phyloP scores from a whole-genome alignment of 2,329 filamentous ascomycete genomes.

The Nemania sp. region DNA sequence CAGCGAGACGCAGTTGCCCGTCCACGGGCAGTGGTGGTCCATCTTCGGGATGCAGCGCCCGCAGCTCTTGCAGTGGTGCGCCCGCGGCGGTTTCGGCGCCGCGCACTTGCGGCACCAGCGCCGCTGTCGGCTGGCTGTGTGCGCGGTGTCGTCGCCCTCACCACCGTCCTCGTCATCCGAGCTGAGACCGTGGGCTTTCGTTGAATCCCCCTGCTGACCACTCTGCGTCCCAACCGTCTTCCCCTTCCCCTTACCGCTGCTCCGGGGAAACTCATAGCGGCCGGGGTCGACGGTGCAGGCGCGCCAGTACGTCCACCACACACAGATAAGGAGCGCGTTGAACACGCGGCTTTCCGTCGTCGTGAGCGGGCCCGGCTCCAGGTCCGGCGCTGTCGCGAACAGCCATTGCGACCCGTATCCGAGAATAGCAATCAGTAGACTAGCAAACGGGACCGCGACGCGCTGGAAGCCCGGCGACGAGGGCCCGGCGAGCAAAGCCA shows the following conservation, averaged over 20 bases:
- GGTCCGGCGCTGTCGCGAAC: constrained; percentile 61
- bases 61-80: constrained; percentile 82
- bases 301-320: constrained; percentile 71
- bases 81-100: constrained; percentile 72
- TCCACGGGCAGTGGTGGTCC: constrained; percentile 90
- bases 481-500: constrained; percentile 40
- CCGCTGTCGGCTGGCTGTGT: constrained; percentile 13
- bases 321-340: constrained; percentile 64
- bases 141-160: constrained; percentile 8
- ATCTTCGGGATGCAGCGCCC: constrained; percentile 75
- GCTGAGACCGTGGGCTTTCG: constrained; percentile 28
- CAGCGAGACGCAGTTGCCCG: constrained; percentile 78
- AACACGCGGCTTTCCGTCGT: constrained; percentile 61
- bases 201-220: constrained; percentile 35
- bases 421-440: constrained; percentile 67
- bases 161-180: constrained; percentile 31
- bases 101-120: constrained; percentile 78
- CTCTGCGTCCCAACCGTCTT: constrained; percentile 16
- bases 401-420: constrained; percentile 73
- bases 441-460: constrained; percentile 71
- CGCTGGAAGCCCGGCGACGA: constrained; percentile 46
- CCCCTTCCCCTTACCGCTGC: constrained; percentile 3
- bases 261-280: constrained; percentile 50
- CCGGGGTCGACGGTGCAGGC: constrained; percentile 63
- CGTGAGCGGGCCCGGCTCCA: constrained; percentile 64